phyloP scores from a whole-genome alignment of 2,329 filamentous ascomycete species.

The Aurifilum marmelostoma region DNA sequence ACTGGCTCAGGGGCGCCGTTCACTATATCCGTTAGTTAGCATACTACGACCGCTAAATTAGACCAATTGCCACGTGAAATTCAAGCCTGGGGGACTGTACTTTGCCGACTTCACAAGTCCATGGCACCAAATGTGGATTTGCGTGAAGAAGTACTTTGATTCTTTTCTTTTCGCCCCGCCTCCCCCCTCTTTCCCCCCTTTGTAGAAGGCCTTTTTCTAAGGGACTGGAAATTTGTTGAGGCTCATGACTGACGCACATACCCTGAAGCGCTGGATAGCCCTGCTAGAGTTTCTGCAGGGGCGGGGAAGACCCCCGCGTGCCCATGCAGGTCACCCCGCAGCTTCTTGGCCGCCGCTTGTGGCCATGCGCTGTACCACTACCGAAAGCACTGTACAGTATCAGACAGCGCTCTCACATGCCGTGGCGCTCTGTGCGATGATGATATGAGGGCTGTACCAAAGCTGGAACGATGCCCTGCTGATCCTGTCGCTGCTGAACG shows the following conservation, averaged over 20 bases:
- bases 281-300: background rate
- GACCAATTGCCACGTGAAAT: background rate
- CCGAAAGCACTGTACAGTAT: background rate
- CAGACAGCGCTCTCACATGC: background rate
- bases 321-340: conserved; percentile 1
- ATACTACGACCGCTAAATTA: background rate
- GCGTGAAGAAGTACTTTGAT: background rate
- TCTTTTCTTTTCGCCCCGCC: background rate
- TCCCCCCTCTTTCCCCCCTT: background rate
- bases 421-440: background rate
- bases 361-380: background rate
- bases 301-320: background rate
- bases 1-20: background rate
- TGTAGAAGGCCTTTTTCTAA: no score
- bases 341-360: background rate
- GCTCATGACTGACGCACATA: background rate
- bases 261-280: background rate
- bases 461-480: background rate
- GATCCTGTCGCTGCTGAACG: background rate
- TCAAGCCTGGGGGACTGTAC: background rate
- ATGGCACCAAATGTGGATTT: background rate
- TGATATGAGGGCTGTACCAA: background rate
- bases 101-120: background rate
- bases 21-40: no score
- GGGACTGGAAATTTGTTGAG: background rate